These are phyloP conservation scores for Mycena sanguinolenta DNA, from an alignment of 768 basidiomycete genomes.

Conservation along the genomic window DNA sequence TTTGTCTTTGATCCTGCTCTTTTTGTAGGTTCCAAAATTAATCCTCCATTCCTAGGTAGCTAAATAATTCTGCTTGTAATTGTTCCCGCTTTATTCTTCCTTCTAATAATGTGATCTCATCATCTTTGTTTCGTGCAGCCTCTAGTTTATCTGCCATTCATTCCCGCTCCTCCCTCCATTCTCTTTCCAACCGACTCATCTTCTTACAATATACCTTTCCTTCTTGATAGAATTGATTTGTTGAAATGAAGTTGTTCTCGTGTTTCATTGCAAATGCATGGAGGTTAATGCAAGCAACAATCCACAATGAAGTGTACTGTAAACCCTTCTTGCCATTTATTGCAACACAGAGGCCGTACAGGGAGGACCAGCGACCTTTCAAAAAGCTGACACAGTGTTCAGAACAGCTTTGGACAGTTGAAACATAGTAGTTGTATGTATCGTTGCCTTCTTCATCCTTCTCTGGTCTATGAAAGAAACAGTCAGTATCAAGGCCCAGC, in stretches of 20 bases:
- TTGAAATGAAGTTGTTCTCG: neutral
- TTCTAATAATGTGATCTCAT: neutral
- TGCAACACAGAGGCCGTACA: constrained; percentile 40
- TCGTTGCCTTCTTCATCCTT: neutral
- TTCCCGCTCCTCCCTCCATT: neutral
- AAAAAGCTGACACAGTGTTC: constrained; percentile 48
- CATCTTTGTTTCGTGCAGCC: neutral
- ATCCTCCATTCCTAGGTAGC: neutral
- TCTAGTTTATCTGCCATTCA: neutral
- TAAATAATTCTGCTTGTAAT: neutral
- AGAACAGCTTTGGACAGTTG: constrained; percentile 42
- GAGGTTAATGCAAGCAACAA: constrained; percentile 47
- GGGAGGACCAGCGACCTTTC: constrained; percentile 46
- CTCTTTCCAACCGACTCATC: neutral
- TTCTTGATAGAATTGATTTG: neutral
- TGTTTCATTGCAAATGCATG: constrained; percentile 45
- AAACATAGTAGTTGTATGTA: constrained; percentile 44
- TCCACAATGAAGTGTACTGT: constrained; percentile 43
- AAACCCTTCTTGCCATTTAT: constrained; percentile 39
- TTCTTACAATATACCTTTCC: neutral
- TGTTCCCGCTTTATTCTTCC: neutral
- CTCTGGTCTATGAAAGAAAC: neutral
- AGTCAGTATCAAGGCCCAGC: too few species aligned
- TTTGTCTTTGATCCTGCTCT: neutral
- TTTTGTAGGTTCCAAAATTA: neutral